Percentiles rank a stretch among this genome's conserved stretches.
These are phyloP conservation scores for Ophiostoma novo-ulmi DNA, from an alignment of 2,329 filamentous ascomycete species.

Conservation along the genomic window DNA sequence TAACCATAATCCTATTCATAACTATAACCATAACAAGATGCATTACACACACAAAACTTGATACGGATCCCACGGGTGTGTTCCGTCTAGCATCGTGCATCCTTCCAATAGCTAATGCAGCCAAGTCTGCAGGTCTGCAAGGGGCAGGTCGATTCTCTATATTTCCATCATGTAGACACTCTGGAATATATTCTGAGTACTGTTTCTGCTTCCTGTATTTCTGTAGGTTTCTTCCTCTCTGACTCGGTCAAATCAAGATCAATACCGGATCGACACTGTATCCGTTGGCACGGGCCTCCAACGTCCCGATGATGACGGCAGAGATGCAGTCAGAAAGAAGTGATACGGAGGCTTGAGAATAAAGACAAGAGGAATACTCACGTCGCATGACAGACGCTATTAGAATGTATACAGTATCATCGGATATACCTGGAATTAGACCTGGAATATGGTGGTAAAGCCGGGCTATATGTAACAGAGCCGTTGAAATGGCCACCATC, in stretches of 20 bases:
- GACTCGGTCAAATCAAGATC: not conserved
- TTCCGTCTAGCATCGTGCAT: slow-evolving; percentile 9
- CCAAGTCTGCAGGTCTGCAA: slow-evolving; percentile 12
- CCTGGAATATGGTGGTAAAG: too few relatives aligned
- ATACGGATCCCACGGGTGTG: slow-evolving; percentile 8
- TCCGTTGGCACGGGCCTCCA: slow-evolving; percentile 1
- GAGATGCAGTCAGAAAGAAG: not conserved
- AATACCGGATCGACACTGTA: not conserved
- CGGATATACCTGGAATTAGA: too few relatives aligned
- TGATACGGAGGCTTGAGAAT: not conserved
- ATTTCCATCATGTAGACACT: too few relatives aligned
- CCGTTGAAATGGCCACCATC: too few relatives aligned
- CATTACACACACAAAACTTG: not conserved
- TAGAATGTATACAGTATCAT: too few relatives aligned
- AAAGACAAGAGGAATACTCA: not conserved
- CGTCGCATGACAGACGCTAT: not conserved
- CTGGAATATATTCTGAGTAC: too few relatives aligned
- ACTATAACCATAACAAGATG: not conserved
- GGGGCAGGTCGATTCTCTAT: not conserved
- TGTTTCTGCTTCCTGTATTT: too few relatives aligned
- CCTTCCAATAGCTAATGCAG: slow-evolving; percentile 4
- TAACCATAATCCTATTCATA: not conserved
- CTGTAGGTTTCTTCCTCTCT: not conserved
- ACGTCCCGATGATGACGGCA: not conserved
- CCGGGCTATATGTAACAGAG: too few relatives aligned